phyloP scores from a whole-genome alignment of 129 eudicot species.

The sunflower (Helianthus annuus) region HanXRQr2.0-SUNRISE NC_035437.2:175856578-175857077 shows the following conservation, averaged over 20 bases:
- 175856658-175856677: not conserved
- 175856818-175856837: constrained; percentile 38
- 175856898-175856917: constrained; percentile 56
- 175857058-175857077: constrained; percentile 55
- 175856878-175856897: constrained; percentile 52
- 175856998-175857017: constrained; percentile 51
- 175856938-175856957: constrained; percentile 51
- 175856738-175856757: constrained; percentile 51
- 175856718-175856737: constrained; percentile 61
- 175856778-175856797: constrained; percentile 49
- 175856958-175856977: constrained; percentile 43
- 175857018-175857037: constrained; percentile 66
- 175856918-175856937: constrained; percentile 59
- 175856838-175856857: constrained; percentile 69
- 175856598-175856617: too few species aligned
- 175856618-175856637: not conserved
- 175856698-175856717: constrained; percentile 60
- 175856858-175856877: constrained; percentile 83
- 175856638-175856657: not conserved
- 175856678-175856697: constrained; percentile 41
- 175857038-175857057: constrained; percentile 71
- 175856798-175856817: constrained; percentile 38
- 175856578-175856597: too few species aligned
- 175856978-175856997: constrained; percentile 42
- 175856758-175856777: constrained; percentile 58